Percentiles rank a stretch among this genome's conserved stretches.
Evolutionary conservation across 768 basidiomycete genomes (phyloP).

Genomic region (Tubosaeta sp.): DNA sequence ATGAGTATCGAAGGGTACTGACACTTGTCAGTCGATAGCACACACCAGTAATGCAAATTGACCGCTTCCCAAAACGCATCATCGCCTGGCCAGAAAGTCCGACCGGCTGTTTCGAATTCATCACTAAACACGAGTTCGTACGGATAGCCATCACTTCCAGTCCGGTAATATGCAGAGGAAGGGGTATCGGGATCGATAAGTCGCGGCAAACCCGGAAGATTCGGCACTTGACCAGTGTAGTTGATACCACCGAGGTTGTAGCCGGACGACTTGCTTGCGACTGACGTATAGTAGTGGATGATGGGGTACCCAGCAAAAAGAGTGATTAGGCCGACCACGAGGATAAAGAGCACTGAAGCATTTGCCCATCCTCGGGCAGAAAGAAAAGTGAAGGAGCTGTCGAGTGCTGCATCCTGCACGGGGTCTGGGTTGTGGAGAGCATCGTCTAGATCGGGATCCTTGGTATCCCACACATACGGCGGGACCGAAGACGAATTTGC

Average conservation of each 20-base stretch:
- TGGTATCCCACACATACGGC: slow-evolving; percentile 69
- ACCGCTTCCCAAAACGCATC: slow-evolving; percentile 85
- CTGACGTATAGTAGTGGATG: slow-evolving; percentile 48
- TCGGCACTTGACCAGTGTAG: slow-evolving; percentile 80
- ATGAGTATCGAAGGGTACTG: slow-evolving; percentile 5
- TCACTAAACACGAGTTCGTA: slow-evolving; percentile 88
- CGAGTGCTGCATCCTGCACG: slow-evolving; percentile 56
- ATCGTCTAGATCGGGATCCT: slow-evolving; percentile 87
- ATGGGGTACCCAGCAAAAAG: slow-evolving; percentile 91
- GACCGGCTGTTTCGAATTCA: slow-evolving; percentile 73
- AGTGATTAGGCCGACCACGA: slow-evolving; percentile 63
- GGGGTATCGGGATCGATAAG: slow-evolving; percentile 83
- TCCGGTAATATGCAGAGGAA: slow-evolving; percentile 45
- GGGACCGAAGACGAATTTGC: slow-evolving; percentile 61
- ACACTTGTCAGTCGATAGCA: background rate
- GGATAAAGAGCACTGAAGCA: slow-evolving; percentile 62
- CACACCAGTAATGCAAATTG: slow-evolving; percentile 79
- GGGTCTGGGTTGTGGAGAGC: slow-evolving; percentile 86
- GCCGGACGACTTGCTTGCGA: slow-evolving; percentile 35
- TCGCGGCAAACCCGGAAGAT: slow-evolving; percentile 58
- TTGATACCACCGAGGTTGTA: slow-evolving; percentile 89
- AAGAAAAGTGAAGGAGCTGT: slow-evolving; percentile 64
- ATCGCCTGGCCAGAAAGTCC: slow-evolving; percentile 75
- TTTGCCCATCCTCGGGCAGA: slow-evolving; percentile 85
- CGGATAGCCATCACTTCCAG: slow-evolving; percentile 68